Conservation (phyloP, 2,329 filamentous ascomycete species). For the Moelleriella libera region DNA sequence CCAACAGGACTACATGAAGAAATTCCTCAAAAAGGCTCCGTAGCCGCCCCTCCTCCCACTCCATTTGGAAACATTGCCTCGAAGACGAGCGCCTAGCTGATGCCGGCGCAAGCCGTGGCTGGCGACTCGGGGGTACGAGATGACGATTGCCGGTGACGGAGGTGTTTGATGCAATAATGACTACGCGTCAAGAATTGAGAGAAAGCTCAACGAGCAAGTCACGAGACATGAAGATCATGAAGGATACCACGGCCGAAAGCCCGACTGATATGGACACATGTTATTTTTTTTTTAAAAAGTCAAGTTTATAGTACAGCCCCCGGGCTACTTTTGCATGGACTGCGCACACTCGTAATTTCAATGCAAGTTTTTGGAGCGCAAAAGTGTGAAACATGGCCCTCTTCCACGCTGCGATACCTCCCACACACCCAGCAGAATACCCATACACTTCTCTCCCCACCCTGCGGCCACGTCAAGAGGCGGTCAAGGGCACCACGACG, state of each 20-base stretch:
- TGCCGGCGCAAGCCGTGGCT: slow-evolving; percentile 5
- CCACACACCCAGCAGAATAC: no score
- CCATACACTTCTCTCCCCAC: no score
- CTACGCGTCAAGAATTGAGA: slow-evolving; percentile 8
- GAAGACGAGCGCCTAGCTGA: no score
- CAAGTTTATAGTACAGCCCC: slow-evolving; percentile 13
- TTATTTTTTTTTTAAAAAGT: no score
- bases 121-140: not conserved
- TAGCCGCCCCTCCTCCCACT: no score
- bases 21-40: slow-evolving; percentile 20
- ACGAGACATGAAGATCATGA: not conserved
- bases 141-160: no score
- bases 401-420: no score
- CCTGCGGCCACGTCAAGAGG: no score
- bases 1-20: slow-evolving; percentile 36
- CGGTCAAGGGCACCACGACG: no score
- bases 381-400: not conserved
- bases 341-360: not conserved
- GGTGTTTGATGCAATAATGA: no score
- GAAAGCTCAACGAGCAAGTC: slow-evolving; percentile 9
- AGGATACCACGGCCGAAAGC: not conserved
- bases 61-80: no score
- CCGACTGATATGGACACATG: no score
- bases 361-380: not conserved
- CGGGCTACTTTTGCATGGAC: not conserved